Conservation (phyloP, 208 protist genomes). For the Naegleria fowleri region DNA sequence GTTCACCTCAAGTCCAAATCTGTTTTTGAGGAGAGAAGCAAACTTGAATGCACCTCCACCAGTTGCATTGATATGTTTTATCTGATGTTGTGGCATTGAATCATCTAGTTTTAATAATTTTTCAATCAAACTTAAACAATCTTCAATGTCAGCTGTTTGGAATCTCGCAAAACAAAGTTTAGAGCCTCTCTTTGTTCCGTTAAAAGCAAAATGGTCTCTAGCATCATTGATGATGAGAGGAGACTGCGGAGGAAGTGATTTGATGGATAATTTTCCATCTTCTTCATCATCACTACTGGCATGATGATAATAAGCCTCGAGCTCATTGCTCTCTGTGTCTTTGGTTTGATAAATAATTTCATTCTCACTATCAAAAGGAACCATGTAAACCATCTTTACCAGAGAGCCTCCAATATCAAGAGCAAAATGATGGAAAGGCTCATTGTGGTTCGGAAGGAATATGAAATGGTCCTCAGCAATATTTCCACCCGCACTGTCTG, state of each 20-base stretch:
- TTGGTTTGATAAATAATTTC: neutral
- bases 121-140: slow-evolving; percentile 15
- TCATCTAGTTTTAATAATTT: neutral
- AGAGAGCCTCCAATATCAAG: slow-evolving; percentile 27
- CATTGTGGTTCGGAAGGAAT: slow-evolving; percentile 21
- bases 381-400: slow-evolving; percentile 26
- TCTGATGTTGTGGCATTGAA: neutral
- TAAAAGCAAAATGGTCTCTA: neutral
- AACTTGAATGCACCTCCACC: slow-evolving; percentile 30
- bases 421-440: slow-evolving; percentile 21
- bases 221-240: neutral
- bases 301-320: slow-evolving; percentile 1
- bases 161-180: slow-evolving; percentile 23
- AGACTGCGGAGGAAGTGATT: neutral
- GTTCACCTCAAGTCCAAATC: slow-evolving; percentile 12
- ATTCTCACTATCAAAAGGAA: slow-evolving; percentile 2
- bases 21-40: neutral
- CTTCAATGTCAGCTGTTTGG: slow-evolving; percentile 13
- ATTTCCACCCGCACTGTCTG: neutral
- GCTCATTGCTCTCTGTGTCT: neutral
- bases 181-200: neutral
- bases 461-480: slow-evolving; percentile 23
- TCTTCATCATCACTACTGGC: neutral
- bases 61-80: slow-evolving; percentile 19
- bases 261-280: neutral